phyloP scores from a whole-genome alignment of 257 asterid genomes.

The Thymus quinquecostatus region DNA sequence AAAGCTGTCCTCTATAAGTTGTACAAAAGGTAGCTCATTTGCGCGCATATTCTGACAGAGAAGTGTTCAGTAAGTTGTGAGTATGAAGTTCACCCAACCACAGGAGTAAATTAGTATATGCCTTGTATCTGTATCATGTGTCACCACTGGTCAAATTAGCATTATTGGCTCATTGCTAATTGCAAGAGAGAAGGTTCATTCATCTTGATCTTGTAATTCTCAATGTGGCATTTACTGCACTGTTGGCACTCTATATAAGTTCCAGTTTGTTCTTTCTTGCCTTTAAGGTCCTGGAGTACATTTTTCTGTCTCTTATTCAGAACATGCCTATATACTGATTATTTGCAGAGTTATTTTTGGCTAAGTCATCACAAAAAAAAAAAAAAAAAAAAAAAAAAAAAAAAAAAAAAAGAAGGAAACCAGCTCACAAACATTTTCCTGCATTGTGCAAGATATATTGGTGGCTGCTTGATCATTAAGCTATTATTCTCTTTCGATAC shows the following conservation, averaged over 20 bases:
- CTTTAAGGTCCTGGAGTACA: background rate
- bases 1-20: background rate
- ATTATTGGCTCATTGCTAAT: background rate
- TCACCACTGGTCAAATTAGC: background rate
- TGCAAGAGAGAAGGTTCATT: background rate
- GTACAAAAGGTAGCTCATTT: background rate
- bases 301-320: constrained; percentile 5
- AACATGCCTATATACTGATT: background rate
- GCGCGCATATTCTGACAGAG: background rate
- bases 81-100: background rate
- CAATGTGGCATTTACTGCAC: constrained; percentile 6
- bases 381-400: background rate
- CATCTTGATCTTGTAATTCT: constrained; percentile 6
- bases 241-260: background rate
- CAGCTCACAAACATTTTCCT: constrained; percentile 10
- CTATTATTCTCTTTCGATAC: background rate
- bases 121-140: background rate
- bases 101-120: background rate
- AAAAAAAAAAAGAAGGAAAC: constrained; percentile 1
- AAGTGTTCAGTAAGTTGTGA: background rate
- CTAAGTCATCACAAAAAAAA: constrained; percentile 4
- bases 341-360: constrained; percentile 6
- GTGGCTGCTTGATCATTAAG: background rate
- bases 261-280: background rate
- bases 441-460: background rate